Evolutionary conservation across 75 land plant species (phyloP).

Genomic region (Picea glauca): DNA sequence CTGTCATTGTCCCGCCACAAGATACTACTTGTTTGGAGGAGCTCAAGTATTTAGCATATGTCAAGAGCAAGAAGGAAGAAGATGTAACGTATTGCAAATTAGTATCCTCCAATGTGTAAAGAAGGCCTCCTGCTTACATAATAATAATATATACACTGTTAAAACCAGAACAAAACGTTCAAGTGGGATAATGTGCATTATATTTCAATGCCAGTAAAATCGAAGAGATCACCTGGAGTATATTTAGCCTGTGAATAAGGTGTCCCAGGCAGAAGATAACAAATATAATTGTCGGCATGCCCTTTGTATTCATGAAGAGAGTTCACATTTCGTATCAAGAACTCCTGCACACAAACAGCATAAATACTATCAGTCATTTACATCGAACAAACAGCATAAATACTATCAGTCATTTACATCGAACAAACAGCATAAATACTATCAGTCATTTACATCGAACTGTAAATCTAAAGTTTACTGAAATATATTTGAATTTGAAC

Average conservation of each 20-base stretch:
- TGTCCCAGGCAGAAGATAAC: constrained; percentile 55
- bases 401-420: too few species aligned
- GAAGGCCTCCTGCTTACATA: constrained; percentile 60
- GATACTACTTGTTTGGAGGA: constrained; percentile 37
- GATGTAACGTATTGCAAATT: constrained; percentile 89
- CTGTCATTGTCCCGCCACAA: constrained; percentile 49
- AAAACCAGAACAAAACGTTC: not conserved
- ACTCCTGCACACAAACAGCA: constrained; percentile 14
- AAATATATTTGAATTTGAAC: too few species aligned
- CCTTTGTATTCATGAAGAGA: constrained; percentile 11
- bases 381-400: too few species aligned
- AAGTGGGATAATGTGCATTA: not conserved
- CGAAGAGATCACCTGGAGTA: constrained; percentile 46
- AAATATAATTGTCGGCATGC: constrained; percentile 62
- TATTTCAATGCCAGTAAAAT: constrained; percentile 8
- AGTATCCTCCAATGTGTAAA: constrained; percentile 48
- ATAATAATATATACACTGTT: not conserved
- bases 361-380: too few species aligned
- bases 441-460: too few species aligned
- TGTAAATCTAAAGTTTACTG: too few species aligned
- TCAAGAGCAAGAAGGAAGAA: constrained; percentile 65
- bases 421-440: too few species aligned
- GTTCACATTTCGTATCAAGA: constrained; percentile 23
- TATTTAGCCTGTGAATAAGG: constrained; percentile 33
- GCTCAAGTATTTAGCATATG: constrained; percentile 73